Evolutionary conservation across 345 rosid species (phyloP).

Genomic region (Dimocarpus longan): DNA sequence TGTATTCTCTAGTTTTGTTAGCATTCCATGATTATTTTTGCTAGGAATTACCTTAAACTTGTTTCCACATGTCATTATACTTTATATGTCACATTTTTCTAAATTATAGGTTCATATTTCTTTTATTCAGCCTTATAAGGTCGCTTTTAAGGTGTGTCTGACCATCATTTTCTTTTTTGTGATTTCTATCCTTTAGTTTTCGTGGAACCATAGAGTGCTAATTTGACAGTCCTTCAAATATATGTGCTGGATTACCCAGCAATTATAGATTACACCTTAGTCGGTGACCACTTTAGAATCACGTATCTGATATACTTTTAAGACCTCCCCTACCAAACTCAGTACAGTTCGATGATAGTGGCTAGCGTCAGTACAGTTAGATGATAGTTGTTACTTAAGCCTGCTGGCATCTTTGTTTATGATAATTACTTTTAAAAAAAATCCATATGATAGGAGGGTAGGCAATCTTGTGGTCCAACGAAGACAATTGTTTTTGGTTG

Average conservation of each 20-base stretch:
- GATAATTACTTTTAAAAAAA: background rate
- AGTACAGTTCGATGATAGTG: background rate
- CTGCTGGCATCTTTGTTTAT: background rate
- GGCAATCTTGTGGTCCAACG: background rate
- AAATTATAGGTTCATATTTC: no score
- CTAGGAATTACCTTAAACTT: no score
- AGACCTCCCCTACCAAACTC: background rate
- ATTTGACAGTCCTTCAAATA: background rate
- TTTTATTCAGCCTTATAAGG: background rate
- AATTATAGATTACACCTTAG: background rate
- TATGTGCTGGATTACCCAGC: background rate
- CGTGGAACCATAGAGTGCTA: background rate
- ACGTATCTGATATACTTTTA: background rate
- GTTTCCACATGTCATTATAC: no score
- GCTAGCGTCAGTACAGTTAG: background rate
- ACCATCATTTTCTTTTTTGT: background rate
- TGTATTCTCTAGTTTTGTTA: no score
- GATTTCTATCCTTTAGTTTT: background rate
- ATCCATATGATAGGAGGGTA: background rate
- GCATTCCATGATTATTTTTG: no score
- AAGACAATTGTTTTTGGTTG: background rate
- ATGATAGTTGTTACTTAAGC: background rate
- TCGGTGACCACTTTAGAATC: background rate
- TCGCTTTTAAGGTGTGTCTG: background rate
- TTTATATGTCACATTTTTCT: no score